A percentile compares a stretch with the other conserved stretches of the same genome.
These are phyloP conservation scores for Mycena vitilis DNA, from an alignment of 768 basidiomycete genomes.

Conservation along the genomic window DNA sequence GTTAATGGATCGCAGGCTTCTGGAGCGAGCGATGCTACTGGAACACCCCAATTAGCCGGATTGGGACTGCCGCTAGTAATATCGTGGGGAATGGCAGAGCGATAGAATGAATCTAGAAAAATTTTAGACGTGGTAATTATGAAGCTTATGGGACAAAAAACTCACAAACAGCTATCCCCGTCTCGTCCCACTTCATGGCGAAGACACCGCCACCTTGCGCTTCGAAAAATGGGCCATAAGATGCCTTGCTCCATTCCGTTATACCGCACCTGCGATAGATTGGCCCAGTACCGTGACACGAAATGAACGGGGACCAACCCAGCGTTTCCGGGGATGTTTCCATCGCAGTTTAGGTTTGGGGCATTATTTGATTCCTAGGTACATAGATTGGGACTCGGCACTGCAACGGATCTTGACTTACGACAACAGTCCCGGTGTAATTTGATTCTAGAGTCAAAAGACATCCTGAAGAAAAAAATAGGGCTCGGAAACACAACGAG, in stretches of 20 bases:
- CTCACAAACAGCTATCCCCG: slow-evolving; percentile 81
- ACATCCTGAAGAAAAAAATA: slow-evolving; percentile 67
- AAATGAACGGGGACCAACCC: slow-evolving; percentile 54
- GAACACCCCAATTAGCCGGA: slow-evolving; percentile 75
- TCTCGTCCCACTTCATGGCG: slow-evolving; percentile 90
- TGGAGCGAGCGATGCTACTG: slow-evolving; percentile 70
- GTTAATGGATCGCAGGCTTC: slow-evolving; percentile 65
- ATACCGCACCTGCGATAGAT: slow-evolving; percentile 52
- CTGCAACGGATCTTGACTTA: slow-evolving; percentile 48
- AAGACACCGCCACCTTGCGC: slow-evolving; percentile 85
- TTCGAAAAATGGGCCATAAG: slow-evolving; percentile 88
- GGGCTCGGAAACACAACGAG: background rate
- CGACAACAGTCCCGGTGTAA: slow-evolving; percentile 74
- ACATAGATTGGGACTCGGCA: slow-evolving; percentile 1
- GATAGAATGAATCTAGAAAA: slow-evolving; percentile 81
- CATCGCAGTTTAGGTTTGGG: slow-evolving; percentile 68
- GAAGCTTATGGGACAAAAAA: slow-evolving; percentile 31
- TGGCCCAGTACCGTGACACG: too few relatives aligned
- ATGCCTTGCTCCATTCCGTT: slow-evolving; percentile 82
- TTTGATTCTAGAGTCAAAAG: slow-evolving; percentile 62
- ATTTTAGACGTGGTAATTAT: slow-evolving; percentile 16
- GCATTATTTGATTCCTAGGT: slow-evolving; percentile 50
- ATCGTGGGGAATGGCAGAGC: slow-evolving; percentile 78
- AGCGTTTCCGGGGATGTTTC: slow-evolving; percentile 63
- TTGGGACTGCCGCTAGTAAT: slow-evolving; percentile 69